Evolutionary conservation across 2,329 filamentous ascomycete genomes (phyloP).

Genomic region (Sporothrix phasma): DNA sequence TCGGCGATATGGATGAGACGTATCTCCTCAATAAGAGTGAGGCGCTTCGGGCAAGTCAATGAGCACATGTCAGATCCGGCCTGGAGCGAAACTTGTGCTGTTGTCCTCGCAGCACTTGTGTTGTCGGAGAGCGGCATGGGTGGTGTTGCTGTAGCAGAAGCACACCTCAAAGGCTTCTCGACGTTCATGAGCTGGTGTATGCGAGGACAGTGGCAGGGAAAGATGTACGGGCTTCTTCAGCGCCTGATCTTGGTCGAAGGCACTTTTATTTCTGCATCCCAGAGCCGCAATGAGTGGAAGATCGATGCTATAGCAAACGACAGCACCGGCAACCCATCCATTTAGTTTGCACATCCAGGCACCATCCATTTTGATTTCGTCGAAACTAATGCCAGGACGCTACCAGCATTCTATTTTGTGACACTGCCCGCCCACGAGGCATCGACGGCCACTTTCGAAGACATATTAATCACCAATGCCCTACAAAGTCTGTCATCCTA

Average conservation of each 20-base stretch:
- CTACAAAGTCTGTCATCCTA: not conserved
- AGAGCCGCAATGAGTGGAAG: not conserved
- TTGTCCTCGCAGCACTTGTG: not conserved
- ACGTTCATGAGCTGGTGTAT: not conserved
- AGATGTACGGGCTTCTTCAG: not conserved
- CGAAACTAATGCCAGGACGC: not conserved
- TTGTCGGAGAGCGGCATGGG: constrained; percentile 9
- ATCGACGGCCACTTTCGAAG: not conserved
- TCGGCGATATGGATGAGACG: not conserved
- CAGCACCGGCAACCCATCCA: not conserved
- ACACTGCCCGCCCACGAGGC: not conserved
- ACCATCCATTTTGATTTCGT: not conserved
- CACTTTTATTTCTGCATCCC: not conserved
- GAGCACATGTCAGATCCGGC: not conserved
- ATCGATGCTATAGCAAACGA: not conserved
- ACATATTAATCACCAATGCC: not conserved
- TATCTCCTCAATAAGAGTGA: constrained; percentile 7
- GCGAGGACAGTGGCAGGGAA: not conserved
- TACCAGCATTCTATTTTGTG: not conserved
- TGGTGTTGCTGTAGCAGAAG: not conserved
- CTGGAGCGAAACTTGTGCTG: not conserved
- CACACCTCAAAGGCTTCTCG: not conserved
- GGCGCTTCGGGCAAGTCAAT: constrained; percentile 3
- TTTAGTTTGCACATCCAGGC: not conserved
- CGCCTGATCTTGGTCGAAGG: not conserved